Conservation (phyloP, 2,329 filamentous ascomycete species). For the Aureobasidium sp. region DNA sequence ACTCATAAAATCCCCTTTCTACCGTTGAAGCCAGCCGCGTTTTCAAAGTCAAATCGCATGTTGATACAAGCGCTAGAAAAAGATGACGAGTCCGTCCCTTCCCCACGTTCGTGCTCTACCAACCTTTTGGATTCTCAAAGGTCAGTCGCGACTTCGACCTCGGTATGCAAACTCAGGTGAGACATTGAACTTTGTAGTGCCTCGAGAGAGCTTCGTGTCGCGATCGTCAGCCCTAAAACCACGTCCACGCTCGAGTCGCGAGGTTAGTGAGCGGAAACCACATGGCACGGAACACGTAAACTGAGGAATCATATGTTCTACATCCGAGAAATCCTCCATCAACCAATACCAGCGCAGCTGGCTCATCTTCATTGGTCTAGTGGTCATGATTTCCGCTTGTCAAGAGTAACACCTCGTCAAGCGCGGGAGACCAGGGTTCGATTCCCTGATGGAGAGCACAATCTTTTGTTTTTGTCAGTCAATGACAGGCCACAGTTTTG, state of each 20-base stretch:
- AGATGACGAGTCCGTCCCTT: not conserved
- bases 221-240: too few species aligned
- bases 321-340: not conserved
- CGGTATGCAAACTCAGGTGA: not conserved
- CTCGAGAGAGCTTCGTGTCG: not conserved
- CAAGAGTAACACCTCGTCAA: slow-evolving; percentile 12
- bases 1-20: not conserved
- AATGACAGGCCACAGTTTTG: too few species aligned
- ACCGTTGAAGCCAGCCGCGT: not conserved
- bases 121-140: not conserved
- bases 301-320: too few species aligned
- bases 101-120: not conserved
- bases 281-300: too few species aligned
- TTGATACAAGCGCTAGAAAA: not conserved
- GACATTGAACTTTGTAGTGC: not conserved
- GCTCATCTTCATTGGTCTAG: slow-evolving; percentile 12
- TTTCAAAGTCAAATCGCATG: not conserved
- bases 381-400: slow-evolving; percentile 13
- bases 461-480: not conserved
- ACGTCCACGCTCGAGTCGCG: too few species aligned
- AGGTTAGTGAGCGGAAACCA: too few species aligned
- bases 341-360: slow-evolving; percentile 10
- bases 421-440: slow-evolving; percentile 26
- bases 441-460: slow-evolving; percentile 20
- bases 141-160: too few species aligned